These are phyloP conservation scores for Lepidopterella palustris DNA, from an alignment of 495 filamentous ascomycete species.

Conservation along the genomic window DNA sequence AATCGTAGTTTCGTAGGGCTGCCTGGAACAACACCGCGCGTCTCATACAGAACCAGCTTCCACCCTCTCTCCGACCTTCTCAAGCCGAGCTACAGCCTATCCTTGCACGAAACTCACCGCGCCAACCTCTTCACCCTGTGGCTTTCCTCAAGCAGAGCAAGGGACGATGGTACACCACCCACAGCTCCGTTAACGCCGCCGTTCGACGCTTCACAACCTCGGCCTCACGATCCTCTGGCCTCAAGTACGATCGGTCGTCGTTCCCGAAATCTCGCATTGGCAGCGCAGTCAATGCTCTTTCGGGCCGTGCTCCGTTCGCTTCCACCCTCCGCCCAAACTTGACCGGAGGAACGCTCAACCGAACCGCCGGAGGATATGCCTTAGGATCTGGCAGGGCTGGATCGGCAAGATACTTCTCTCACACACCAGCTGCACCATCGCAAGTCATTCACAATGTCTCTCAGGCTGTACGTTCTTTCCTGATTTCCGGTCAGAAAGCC, in stretches of 20 bases:
- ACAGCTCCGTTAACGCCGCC: constrained; percentile 51
- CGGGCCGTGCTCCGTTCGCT: constrained; percentile 77
- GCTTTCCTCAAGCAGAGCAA: constrained; percentile 65
- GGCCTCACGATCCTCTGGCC: constrained; percentile 38
- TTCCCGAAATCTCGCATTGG: constrained; percentile 60
- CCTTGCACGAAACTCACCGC: constrained; percentile 47
- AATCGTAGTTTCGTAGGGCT: constrained; percentile 14
- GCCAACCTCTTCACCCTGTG: constrained; percentile 65
- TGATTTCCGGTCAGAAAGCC: constrained; percentile 77
- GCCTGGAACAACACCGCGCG: constrained; percentile 30
- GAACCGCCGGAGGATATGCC: constrained; percentile 81
- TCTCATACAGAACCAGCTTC: constrained; percentile 35
- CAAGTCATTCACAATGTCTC: constrained; percentile 95
- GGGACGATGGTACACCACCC: constrained; percentile 64
- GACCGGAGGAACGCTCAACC: constrained; percentile 77
- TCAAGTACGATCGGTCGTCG: constrained; percentile 56
- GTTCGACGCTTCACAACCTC: constrained; percentile 57
- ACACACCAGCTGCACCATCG: constrained; percentile 73
- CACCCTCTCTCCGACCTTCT: constrained; percentile 46
- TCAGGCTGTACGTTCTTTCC: constrained; percentile 81
- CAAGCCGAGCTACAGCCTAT: constrained; percentile 47
- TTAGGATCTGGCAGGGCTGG: constrained; percentile 62
- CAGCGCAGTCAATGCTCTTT: constrained; percentile 57
- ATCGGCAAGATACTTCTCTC: constrained; percentile 81
- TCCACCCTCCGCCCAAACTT: constrained; percentile 86